Percentiles rank a stretch among this genome's conserved stretches.
These are phyloP conservation scores for Pseudogymnoascus sp. DNA, from an alignment of 2,329 filamentous ascomycete genomes.

Conservation along the genomic window DNA sequence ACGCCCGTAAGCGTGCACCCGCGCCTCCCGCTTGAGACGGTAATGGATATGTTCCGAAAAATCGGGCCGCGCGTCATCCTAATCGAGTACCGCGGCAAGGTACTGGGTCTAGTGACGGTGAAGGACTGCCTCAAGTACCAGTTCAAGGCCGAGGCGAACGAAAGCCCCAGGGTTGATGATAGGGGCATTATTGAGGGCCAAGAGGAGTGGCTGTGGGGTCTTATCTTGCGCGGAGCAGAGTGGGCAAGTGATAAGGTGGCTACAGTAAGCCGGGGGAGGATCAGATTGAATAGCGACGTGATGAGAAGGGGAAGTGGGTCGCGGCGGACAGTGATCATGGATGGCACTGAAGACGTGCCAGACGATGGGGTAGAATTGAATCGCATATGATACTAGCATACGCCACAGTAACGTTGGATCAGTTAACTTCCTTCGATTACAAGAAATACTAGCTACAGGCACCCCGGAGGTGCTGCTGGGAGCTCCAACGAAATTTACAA, in stretches of 20 bases:
- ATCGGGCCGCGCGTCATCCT: slow-evolving; percentile 91
- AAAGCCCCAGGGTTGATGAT: slow-evolving; percentile 57
- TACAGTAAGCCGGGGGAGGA: slow-evolving; percentile 45
- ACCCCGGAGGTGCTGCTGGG: background rate
- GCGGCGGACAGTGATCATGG: slow-evolving; percentile 32
- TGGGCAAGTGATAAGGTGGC: slow-evolving; percentile 53
- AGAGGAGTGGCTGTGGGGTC: slow-evolving; percentile 59
- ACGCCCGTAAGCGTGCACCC: slow-evolving; percentile 90
- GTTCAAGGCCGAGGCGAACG: slow-evolving; percentile 86
- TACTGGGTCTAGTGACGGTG: slow-evolving; percentile 82
- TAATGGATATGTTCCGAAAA: slow-evolving; percentile 98
- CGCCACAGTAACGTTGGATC: background rate
- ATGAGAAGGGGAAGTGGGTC: slow-evolving; percentile 24
- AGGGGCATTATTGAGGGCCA: slow-evolving; percentile 45
- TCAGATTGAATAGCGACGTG: slow-evolving; percentile 35
- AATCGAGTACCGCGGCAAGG: slow-evolving; percentile 77
- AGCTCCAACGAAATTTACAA: background rate
- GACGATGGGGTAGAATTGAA: slow-evolving; percentile 39
- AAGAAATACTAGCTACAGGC: slow-evolving; percentile 1
- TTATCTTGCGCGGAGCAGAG: slow-evolving; percentile 42
- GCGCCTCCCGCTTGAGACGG: slow-evolving; percentile 83
- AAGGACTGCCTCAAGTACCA: slow-evolving; percentile 98
- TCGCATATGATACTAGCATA: slow-evolving; percentile 16
- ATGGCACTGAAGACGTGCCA: slow-evolving; percentile 40
- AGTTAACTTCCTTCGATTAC: background rate